phyloP scores from a whole-genome alignment of 23 red algal genomes.

The Chondrus crispus region DNA sequence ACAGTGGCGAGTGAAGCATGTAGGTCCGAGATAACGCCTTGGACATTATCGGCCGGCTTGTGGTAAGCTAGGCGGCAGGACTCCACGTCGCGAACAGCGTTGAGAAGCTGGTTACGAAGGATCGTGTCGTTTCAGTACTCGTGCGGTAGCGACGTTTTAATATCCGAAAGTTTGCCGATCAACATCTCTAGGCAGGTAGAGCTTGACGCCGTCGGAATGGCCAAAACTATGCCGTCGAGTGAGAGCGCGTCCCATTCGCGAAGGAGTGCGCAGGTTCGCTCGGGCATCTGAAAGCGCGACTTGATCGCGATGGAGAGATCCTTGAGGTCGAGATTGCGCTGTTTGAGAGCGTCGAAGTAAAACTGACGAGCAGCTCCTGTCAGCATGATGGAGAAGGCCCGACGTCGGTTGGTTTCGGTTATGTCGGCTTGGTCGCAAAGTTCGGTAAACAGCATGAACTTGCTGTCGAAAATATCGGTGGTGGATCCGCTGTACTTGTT shows the following conservation, averaged over 20 bases:
- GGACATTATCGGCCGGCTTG: neutral
- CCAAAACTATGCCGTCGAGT: neutral
- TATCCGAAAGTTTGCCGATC: neutral
- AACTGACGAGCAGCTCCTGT: neutral
- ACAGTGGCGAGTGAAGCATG: neutral
- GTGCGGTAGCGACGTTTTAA: neutral
- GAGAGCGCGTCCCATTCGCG: neutral
- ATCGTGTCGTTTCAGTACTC: neutral
- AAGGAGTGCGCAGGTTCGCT: neutral
- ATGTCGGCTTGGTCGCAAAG: slow-evolving; percentile 12
- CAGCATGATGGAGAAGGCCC: slow-evolving; percentile 8
- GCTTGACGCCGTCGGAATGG: neutral
- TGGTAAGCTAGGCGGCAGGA: neutral
- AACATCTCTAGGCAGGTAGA: neutral
- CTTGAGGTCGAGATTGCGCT: neutral
- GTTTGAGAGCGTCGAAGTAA: neutral
- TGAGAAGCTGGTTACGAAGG: neutral
- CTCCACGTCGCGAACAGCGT: neutral
- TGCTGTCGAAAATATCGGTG: neutral
- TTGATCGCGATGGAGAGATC: neutral
- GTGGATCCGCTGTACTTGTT: neutral
- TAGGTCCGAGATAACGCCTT: neutral
- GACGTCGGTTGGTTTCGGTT: neutral
- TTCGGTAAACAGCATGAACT: neutral
- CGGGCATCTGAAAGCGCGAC: neutral